Conservation (phyloP, 129 eudicot species). For the Arctium lappa region DNA sequence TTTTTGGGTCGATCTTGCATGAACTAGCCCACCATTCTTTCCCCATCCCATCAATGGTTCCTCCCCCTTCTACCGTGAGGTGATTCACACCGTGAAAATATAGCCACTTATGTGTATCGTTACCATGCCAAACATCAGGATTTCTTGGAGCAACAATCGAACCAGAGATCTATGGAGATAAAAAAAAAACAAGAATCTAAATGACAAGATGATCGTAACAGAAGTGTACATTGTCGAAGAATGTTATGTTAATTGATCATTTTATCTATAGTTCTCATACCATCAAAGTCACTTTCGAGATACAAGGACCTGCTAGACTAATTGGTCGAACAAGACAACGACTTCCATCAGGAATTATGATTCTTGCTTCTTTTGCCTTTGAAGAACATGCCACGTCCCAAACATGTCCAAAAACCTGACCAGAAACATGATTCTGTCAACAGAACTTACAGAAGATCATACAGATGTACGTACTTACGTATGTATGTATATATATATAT, state of each 20-base stretch:
- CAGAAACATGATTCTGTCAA: background rate
- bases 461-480: background rate
- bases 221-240: background rate
- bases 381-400: constrained; percentile 79
- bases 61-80: constrained; percentile 78
- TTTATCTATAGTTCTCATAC: constrained; percentile 33
- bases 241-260: background rate
- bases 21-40: constrained; percentile 85
- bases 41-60: constrained; percentile 77
- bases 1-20: constrained; percentile 63
- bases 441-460: background rate
- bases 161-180: constrained; percentile 55
- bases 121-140: constrained; percentile 74
- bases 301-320: constrained; percentile 69
- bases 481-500: too few species aligned
- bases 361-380: constrained; percentile 34
- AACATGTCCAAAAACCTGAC: constrained; percentile 59
- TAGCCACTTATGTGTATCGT: constrained; percentile 72
- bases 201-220: background rate
- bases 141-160: constrained; percentile 66
- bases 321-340: constrained; percentile 50
- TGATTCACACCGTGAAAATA: constrained; percentile 62
- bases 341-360: constrained; percentile 51
- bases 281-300: constrained; percentile 47
- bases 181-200: background rate